These are phyloP conservation scores for Amanita molliuscula DNA, from an alignment of 768 basidiomycete genomes.

Conservation along the genomic window DNA sequence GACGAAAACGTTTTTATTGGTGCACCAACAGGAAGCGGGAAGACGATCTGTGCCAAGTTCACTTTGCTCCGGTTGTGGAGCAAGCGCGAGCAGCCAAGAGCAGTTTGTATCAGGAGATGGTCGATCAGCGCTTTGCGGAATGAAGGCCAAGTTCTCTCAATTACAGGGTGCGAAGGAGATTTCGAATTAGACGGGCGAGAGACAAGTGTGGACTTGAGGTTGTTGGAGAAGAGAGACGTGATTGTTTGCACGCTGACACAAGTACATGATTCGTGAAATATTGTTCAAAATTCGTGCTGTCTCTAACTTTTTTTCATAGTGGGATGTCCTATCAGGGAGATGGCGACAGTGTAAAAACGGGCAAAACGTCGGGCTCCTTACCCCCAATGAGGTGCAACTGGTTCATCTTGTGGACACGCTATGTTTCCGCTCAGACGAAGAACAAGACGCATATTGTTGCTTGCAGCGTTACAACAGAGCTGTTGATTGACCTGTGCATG, in stretches of 20 bases:
- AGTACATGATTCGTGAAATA: no score
- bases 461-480: no score
- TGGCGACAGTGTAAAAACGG: slow-evolving; percentile 98
- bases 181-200: slow-evolving; percentile 90
- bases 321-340: no score
- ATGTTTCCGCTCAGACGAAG: slow-evolving; percentile 90
- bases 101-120: slow-evolving; percentile 97
- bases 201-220: slow-evolving; percentile 44
- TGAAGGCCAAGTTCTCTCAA: slow-evolving; percentile 80
- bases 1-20: slow-evolving; percentile 97
- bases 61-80: slow-evolving; percentile 94
- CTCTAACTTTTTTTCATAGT: no score
- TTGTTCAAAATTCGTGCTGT: no score
- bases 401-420: slow-evolving; percentile 96
- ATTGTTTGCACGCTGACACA: slow-evolving; percentile 97
- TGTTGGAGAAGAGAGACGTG: slow-evolving; percentile 61
- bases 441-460: slow-evolving; percentile 89
- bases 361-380: slow-evolving; percentile 84
- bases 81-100: slow-evolving; percentile 66
- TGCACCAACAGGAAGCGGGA: slow-evolving; percentile 94
- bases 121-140: slow-evolving; percentile 79
- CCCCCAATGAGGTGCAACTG: slow-evolving; percentile 92
- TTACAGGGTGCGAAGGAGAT: slow-evolving; percentile 92
- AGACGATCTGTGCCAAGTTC: slow-evolving; percentile 96
- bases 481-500: no score